Conservation (phyloP, 2,329 filamentous ascomycete genomes). For the Zymoseptoria brevis region DNA sequence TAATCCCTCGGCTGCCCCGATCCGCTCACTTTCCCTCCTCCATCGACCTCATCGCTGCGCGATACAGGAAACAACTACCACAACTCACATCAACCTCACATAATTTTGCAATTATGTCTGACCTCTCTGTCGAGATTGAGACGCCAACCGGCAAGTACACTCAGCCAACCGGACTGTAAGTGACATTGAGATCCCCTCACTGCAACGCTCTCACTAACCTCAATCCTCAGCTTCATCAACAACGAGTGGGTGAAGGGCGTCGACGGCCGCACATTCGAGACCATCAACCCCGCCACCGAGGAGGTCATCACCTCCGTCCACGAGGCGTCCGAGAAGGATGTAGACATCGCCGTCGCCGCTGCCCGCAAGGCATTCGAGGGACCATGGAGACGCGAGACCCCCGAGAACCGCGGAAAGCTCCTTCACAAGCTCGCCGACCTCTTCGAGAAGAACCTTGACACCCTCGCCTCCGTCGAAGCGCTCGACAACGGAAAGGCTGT, state of each 20-base stretch:
- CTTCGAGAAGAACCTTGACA: constrained; percentile 67
- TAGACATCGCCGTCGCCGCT: constrained; percentile 69
- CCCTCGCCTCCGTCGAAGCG: constrained; percentile 74
- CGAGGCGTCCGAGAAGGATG: constrained; percentile 83
- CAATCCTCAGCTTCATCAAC: constrained; percentile 66
- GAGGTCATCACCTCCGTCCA: constrained; percentile 74
- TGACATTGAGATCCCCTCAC: constrained; percentile 14
- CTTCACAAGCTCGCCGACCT: constrained; percentile 73
- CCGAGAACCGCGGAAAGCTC: constrained; percentile 60
- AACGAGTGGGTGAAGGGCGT: constrained; percentile 79
- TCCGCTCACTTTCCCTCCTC: constrained; percentile 2
- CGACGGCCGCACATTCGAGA: constrained; percentile 85
- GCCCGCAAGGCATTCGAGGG: constrained; percentile 81
- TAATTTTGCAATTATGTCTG: constrained; percentile 27
- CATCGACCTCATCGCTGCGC: constrained; percentile 15
- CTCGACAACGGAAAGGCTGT: constrained; percentile 84
- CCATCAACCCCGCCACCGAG: constrained; percentile 81
- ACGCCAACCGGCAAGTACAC: constrained; percentile 58
- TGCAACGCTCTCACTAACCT: not conserved
- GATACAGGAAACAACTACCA: constrained; percentile 8
- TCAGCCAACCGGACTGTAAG: constrained; percentile 48
- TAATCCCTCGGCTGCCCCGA: constrained; percentile 16
- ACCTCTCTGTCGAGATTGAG: constrained; percentile 54
- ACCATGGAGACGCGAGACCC: constrained; percentile 58
- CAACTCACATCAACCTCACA: constrained; percentile 8